Evolutionary conservation across 768 basidiomycete genomes (phyloP).

Genomic region (Tulasnella sp.): DNA sequence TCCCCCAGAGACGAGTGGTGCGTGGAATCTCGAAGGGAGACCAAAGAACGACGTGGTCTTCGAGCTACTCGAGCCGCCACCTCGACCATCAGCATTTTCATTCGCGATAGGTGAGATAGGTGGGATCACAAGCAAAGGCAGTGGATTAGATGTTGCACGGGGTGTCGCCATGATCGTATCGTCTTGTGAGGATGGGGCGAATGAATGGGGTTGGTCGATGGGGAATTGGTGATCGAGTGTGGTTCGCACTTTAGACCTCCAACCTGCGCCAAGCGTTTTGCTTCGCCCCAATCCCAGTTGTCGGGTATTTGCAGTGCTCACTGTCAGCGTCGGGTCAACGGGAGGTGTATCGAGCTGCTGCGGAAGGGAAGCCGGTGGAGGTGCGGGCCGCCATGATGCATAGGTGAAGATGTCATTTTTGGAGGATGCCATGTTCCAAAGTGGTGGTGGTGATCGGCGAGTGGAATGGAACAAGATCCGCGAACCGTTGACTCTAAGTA

Average conservation of each 20-base stretch:
- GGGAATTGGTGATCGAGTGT: not conserved
- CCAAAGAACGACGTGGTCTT: constrained; percentile 11
- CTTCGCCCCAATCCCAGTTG: constrained; percentile 3
- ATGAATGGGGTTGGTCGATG: not conserved
- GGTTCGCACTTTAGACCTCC: not conserved
- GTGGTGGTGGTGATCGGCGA: not conserved
- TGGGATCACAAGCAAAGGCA: not conserved
- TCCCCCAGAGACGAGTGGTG: not conserved
- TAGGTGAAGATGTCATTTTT: constrained; percentile 17
- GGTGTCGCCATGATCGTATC: constrained; percentile 3
- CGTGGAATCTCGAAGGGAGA: not conserved
- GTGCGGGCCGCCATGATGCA: constrained; percentile 11
- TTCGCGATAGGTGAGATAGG: not conserved
- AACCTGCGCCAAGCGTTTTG: constrained; percentile 12
- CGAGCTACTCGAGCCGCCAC: not conserved
- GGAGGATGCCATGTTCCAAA: not conserved
- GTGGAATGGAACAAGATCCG: too few relatives aligned
- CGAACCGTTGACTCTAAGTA: too few relatives aligned
- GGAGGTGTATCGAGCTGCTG: not conserved
- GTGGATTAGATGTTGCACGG: not conserved
- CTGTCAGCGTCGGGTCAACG: not conserved
- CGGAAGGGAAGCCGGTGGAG: not conserved
- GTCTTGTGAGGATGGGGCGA: not conserved
- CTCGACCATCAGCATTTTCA: not conserved
- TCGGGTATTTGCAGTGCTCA: too few relatives aligned